Evolutionary conservation across 225 moss, liverwort and hornwort genomes (phyloP).

Genomic region (Straminergon stramineum): DNA sequence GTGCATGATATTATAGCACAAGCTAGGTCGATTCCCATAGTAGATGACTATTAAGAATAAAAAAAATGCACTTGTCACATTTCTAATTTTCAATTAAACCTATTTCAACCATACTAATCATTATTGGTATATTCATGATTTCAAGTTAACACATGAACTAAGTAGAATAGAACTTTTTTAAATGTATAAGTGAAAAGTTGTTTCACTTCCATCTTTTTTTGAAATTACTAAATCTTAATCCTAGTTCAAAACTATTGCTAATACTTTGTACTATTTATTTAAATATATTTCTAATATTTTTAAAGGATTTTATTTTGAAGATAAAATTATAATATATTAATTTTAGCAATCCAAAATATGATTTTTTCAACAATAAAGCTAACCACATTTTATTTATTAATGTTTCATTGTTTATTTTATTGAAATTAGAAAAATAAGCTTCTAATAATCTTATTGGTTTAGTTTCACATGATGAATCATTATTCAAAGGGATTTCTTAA

Average conservation of each 20-base stretch:
- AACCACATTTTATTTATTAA: not conserved
- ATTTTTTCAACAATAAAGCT: not conserved
- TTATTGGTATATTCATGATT: not conserved
- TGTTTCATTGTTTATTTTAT: not conserved
- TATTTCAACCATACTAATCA: not conserved
- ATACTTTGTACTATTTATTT: not conserved
- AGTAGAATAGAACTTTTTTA: too few relatives aligned
- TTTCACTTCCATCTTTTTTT: too few relatives aligned
- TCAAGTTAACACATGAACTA: not conserved
- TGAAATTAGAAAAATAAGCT: not conserved
- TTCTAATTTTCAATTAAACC: not conserved
- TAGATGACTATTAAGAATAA: not conserved
- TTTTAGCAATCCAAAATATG: not conserved
- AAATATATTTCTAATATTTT: not conserved
- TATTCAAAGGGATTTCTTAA: too few relatives aligned
- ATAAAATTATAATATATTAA: not conserved
- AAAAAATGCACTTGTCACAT: not conserved
- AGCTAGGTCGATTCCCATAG: not conserved
- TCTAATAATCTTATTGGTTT: not conserved
- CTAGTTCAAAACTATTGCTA: not conserved
- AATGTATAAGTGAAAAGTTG: not conserved
- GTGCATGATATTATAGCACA: not conserved
- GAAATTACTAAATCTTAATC: not conserved
- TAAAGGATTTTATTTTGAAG: not conserved
- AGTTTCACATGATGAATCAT: not conserved